Conservation (phyloP, 2,329 filamentous ascomycete genomes). For the Sarocladiaceae sp. region DNA sequence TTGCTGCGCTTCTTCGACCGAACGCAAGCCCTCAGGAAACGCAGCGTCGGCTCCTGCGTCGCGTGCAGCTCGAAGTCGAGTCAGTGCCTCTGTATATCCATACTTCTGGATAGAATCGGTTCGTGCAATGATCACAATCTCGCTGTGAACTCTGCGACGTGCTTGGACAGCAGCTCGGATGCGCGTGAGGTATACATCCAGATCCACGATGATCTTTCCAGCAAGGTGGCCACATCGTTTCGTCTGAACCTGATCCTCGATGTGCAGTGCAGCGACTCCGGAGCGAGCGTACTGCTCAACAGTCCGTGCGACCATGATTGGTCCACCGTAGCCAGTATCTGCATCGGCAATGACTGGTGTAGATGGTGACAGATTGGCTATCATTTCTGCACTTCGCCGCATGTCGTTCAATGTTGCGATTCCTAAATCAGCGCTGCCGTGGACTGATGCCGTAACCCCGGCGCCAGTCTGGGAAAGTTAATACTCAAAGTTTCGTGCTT, state of each 20-base stretch:
- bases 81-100: constrained; percentile 53
- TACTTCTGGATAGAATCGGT: constrained; percentile 56
- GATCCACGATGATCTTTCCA: constrained; percentile 55
- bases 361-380: constrained; percentile 51
- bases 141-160: constrained; percentile 40
- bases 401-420: constrained; percentile 60
- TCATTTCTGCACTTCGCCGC: constrained; percentile 59
- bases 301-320: constrained; percentile 49
- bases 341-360: constrained; percentile 59
- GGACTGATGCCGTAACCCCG: constrained; percentile 55
- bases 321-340: constrained; percentile 54
- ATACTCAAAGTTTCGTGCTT: too few relatives aligned
- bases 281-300: constrained; percentile 47
- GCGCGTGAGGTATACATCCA: constrained; percentile 46
- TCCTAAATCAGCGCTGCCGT: constrained; percentile 61
- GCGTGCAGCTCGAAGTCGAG: constrained; percentile 44
- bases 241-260: constrained; percentile 59
- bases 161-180: constrained; percentile 52
- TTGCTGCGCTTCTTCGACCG: constrained; percentile 42
- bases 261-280: constrained; percentile 55
- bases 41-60: constrained; percentile 55
- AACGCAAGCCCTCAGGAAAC: constrained; percentile 55
- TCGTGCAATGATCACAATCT: constrained; percentile 62
- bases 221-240: constrained; percentile 63
- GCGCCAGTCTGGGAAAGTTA: constrained; percentile 49